Evolutionary conservation across 257 asterid genomes (phyloP).

Genomic region (Lycium ferocissimum): DNA sequence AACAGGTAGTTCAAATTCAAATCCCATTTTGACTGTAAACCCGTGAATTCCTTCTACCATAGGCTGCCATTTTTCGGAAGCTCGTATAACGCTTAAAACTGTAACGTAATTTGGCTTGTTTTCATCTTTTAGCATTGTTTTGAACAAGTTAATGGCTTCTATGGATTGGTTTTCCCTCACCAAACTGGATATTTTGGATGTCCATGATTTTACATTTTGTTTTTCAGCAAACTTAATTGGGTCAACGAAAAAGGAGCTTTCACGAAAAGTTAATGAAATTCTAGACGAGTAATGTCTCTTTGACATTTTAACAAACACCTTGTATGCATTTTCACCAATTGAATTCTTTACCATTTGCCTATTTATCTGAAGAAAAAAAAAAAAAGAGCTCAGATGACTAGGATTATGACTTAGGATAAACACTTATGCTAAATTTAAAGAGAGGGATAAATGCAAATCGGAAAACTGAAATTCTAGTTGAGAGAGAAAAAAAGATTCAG

Average conservation of each 20-base stretch:
- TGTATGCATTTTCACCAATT: conserved; percentile 43
- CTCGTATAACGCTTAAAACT: conserved; percentile 55
- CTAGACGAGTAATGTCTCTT: conserved; percentile 41
- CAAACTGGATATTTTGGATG: conserved; percentile 60
- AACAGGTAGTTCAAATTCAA: conserved; percentile 54
- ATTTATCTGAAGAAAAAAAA: neutral
- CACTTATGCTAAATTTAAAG: too few species aligned
- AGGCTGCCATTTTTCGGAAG: conserved; percentile 46
- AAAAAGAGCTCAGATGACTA: neutral
- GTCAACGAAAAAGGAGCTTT: conserved; percentile 39
- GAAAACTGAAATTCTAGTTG: too few species aligned
- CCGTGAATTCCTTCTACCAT: conserved; percentile 61
- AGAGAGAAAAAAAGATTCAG: too few species aligned
- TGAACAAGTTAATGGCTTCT: conserved; percentile 69
- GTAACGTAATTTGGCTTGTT: conserved; percentile 68
- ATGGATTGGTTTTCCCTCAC: conserved; percentile 56
- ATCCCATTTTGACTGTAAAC: conserved; percentile 58
- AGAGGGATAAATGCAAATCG: neutral
- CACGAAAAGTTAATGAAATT: conserved; percentile 18
- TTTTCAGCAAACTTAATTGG: conserved; percentile 46
- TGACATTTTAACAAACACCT: conserved; percentile 62
- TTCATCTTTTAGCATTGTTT: conserved; percentile 54
- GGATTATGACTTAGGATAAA: too few species aligned
- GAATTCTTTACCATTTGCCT: neutral
- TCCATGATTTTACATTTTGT: conserved; percentile 56